Evolutionary conservation across 1,284 basidiomycete species (phyloP), one percentile per base, ranked within the genome.

Genomic region (Apiotrichum porosum): DNA sequence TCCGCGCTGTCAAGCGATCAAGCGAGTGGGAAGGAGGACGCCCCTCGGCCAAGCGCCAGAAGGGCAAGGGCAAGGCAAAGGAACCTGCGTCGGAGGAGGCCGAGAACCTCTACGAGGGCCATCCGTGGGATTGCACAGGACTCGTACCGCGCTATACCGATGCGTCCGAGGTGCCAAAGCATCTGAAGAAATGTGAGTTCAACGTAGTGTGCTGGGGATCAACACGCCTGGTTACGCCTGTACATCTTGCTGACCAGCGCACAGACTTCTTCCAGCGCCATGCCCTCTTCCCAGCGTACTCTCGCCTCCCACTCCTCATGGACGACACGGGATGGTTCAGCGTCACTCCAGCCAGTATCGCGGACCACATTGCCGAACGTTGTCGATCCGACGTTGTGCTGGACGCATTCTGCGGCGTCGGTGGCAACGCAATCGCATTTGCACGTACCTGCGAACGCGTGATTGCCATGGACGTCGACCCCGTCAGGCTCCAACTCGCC

Each of bases 341-440:
- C 51, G 84, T 98, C 45, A 99, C 95, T 0, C 94, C 95, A 0
- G 93, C 98, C 63, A 79, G 79, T 30, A 84, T 99, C 15, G 95
- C 94, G 3, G 75, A 81, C 52, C 90, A 92, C 64, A 95, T 97
- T 40, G 94, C 95, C 0, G 85, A 91, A 56, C 77, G 93, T 23
- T 95, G 93, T 76, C 79, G 85, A 21, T 92, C 85, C 60, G 83
- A 83, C 58, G 84, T 63, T 8, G 53, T 71, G 0, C 45, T 73
- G 2, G 95, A 99, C 65, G 90, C 91, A 1, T 98, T 97, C 66
- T 97, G 92, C 65, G 95, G 95, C 0, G 93, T 97, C 0, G 95
- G 95, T 9, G 95, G 95, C 3, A 99, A 99, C 63, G 83, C 92
- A 1, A 98, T 98, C 49, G 90, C 92, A 10, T 97, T 98, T 72